A percentile compares a stretch with the other conserved stretches of the same genome.
Evolutionary conservation across 2,329 filamentous ascomycete species (phyloP).

Genomic region (Cercospora janseana): DNA sequence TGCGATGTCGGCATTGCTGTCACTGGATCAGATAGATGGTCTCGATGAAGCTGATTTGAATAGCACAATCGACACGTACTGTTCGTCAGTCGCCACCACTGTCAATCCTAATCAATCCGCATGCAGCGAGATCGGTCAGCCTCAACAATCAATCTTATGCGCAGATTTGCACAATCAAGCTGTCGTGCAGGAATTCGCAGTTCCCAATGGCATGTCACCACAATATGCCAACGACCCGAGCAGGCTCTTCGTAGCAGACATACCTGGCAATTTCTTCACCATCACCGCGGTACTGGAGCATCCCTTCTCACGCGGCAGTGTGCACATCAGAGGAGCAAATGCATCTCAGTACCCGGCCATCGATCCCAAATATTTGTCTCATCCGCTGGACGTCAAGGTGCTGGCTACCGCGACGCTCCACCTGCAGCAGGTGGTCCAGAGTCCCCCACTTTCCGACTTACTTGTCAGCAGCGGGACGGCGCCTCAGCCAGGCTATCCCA

Average conservation of each 20-base stretch:
- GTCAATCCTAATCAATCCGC: background rate
- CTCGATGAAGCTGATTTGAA: slow-evolving; percentile 1
- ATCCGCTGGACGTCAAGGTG: slow-evolving; percentile 49
- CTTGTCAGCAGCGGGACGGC: slow-evolving; percentile 10
- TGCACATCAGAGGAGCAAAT: slow-evolving; percentile 36
- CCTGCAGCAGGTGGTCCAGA: slow-evolving; percentile 13
- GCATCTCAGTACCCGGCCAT: slow-evolving; percentile 26
- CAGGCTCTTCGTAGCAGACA: slow-evolving; percentile 25
- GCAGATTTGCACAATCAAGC: slow-evolving; percentile 22
- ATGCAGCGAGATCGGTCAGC: background rate
- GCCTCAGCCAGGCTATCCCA: slow-evolving; percentile 16
- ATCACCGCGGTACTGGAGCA: slow-evolving; percentile 56
- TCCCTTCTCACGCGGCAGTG: slow-evolving; percentile 47
- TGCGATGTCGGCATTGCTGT: slow-evolving; percentile 17
- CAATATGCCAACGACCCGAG: slow-evolving; percentile 29
- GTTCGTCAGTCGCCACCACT: background rate
- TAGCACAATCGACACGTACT: slow-evolving; percentile 3
- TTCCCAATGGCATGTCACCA: slow-evolving; percentile 28
- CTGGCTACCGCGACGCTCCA: slow-evolving; percentile 15
- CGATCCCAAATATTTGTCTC: slow-evolving; percentile 35
- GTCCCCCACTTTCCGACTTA: slow-evolving; percentile 8
- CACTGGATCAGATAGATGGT: slow-evolving; percentile 16
- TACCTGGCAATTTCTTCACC: slow-evolving; percentile 50
- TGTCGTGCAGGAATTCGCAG: slow-evolving; percentile 28
- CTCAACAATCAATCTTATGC: slow-evolving; percentile 23